Percentiles rank a stretch among this genome's conserved stretches.
Evolutionary conservation across 2,329 filamentous ascomycete species (phyloP).

Genomic region (Pseudogymnoascus sp.): DNA sequence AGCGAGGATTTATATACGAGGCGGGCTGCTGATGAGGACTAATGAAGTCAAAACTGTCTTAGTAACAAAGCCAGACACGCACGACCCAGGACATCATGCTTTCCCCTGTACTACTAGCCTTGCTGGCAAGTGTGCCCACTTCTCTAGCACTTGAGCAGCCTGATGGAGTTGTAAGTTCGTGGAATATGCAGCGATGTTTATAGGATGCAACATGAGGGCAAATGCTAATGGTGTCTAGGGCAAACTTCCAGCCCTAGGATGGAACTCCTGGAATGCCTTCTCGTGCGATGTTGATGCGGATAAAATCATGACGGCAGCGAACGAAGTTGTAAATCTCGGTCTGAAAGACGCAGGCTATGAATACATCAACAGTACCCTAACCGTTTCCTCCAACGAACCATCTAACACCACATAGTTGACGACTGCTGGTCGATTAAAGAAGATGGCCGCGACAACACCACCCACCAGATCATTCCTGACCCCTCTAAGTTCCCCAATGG

Average conservation of each 20-base stretch:
- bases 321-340: conserved; percentile 40
- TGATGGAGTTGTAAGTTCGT: background rate
- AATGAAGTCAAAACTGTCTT: background rate
- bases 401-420: conserved; percentile 35
- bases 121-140: background rate
- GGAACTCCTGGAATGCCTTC: conserved; percentile 49
- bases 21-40: background rate
- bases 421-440: conserved; percentile 51
- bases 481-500: conserved; percentile 49
- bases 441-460: conserved; percentile 33
- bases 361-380: conserved; percentile 42
- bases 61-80: background rate
- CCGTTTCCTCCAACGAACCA: background rate
- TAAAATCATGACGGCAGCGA: conserved; percentile 39
- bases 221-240: conserved; percentile 13
- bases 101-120: background rate
- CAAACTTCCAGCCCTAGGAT: conserved; percentile 31
- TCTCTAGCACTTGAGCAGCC: background rate
- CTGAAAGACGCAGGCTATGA: conserved; percentile 46
- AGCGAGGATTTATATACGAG: background rate
- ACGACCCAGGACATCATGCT: background rate
- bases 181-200: background rate
- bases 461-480: conserved; percentile 40
- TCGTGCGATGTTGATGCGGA: conserved; percentile 40
- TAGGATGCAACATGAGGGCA: background rate